Percentiles rank a stretch among this genome's conserved stretches.
phyloP scores from a whole-genome alignment of 1,284 basidiomycete genomes.

The Serendipita sp. region DNA sequence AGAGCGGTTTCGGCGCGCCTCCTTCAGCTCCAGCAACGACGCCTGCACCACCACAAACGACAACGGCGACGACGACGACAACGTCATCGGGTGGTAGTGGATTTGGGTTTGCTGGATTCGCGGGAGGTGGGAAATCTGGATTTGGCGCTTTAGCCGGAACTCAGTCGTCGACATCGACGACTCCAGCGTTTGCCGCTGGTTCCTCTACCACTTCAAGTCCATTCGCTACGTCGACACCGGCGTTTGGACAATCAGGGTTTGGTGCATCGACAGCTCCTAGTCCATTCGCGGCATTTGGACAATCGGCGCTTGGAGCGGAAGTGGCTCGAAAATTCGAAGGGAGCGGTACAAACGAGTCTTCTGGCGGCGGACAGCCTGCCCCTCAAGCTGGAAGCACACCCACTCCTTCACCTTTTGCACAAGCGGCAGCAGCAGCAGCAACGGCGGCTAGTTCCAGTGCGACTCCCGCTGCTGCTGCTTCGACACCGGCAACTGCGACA shows the following conservation, averaged over 20 bases:
- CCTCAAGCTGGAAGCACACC: neutral
- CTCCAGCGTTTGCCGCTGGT: neutral
- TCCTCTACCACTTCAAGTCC: neutral
- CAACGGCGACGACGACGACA: neutral
- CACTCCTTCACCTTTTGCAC: neutral
- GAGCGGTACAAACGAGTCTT: neutral
- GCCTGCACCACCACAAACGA: neutral
- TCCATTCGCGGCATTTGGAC: neutral
- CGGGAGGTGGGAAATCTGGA: neutral
- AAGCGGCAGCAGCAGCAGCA: neutral
- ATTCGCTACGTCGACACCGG: neutral
- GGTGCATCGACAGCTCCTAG: neutral
- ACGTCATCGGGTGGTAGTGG: neutral
- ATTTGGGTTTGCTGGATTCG: neutral
- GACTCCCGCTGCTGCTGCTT: neutral
- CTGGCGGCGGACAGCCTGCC: neutral
- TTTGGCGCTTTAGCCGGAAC: conserved; percentile 9
- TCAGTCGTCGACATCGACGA: neutral
- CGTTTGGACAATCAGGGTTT: neutral
- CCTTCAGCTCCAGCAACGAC: conserved; percentile 3
- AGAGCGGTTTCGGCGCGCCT: conserved; percentile 17
- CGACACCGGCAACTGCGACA: neutral
- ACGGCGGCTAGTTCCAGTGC: neutral
- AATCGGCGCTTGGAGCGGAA: neutral
- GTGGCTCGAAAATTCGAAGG: too few species aligned